A percentile compares a stretch with the other conserved stretches of the same genome.
These are phyloP conservation scores for Iodosphaeria phyllophila DNA, from an alignment of 2,329 filamentous ascomycete genomes.

Conservation along the genomic window DNA sequence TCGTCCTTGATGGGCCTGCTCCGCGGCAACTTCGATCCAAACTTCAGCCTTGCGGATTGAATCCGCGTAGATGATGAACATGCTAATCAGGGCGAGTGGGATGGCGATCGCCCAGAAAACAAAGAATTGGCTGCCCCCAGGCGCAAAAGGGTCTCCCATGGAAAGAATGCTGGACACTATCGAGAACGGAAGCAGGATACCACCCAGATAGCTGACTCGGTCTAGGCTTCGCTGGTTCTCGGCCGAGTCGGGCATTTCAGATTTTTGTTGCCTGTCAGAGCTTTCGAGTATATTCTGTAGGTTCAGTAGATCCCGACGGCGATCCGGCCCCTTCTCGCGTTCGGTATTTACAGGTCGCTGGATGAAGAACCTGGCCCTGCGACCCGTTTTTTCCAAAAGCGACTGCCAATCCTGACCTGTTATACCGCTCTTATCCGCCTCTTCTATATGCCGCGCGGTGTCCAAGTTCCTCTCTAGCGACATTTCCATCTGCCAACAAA, in stretches of 20 bases:
- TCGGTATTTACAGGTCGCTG: slow-evolving; percentile 4
- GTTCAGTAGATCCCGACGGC: slow-evolving; percentile 1
- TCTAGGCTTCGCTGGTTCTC: slow-evolving; percentile 22
- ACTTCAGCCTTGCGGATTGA: slow-evolving; percentile 25
- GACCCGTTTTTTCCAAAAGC: slow-evolving; percentile 13
- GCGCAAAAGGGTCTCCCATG: slow-evolving; percentile 25
- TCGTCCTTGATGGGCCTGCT: slow-evolving; percentile 7
- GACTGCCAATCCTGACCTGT: slow-evolving; percentile 11
- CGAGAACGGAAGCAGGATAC: slow-evolving; percentile 26
- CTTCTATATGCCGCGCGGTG: slow-evolving; percentile 2
- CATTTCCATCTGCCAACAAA: slow-evolving; percentile 13
- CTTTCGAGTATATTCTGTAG: neutral
- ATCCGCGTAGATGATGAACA: slow-evolving; percentile 28
- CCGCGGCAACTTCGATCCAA: slow-evolving; percentile 24
- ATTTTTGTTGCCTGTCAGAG: slow-evolving; percentile 1
- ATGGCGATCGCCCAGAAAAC: slow-evolving; percentile 27
- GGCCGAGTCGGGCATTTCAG: slow-evolving; percentile 4
- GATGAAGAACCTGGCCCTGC: slow-evolving; percentile 8
- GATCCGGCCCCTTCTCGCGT: slow-evolving; percentile 1
- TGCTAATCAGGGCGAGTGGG: slow-evolving; percentile 17
- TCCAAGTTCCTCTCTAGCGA: slow-evolving; percentile 18
- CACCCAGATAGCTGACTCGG: slow-evolving; percentile 29
- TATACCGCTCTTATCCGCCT: neutral
- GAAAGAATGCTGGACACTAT: slow-evolving; percentile 27
- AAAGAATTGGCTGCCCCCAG: slow-evolving; percentile 22